Evolutionary conservation across 192 early-diverging fungal species (phyloP).

Genomic region (Dissophora ornata): DNA sequence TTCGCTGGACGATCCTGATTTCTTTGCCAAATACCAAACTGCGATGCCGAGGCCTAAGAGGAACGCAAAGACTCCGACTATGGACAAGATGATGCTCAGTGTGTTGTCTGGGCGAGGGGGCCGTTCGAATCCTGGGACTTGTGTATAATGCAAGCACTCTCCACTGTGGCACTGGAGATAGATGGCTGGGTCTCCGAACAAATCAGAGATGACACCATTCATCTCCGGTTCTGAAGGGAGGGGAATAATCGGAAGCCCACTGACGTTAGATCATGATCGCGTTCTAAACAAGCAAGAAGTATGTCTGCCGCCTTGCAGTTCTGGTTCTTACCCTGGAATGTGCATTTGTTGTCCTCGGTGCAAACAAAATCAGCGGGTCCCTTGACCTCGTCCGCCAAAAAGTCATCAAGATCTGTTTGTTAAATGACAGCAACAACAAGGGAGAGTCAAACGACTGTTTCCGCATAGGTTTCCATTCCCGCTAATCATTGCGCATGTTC

Average conservation of each 20-base stretch:
- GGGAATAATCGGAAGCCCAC: slow-evolving; percentile 4
- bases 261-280: background rate
- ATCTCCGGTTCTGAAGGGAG: slow-evolving; percentile 74
- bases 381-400: slow-evolving; percentile 79
- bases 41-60: slow-evolving; percentile 45
- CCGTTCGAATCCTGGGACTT: slow-evolving; percentile 81
- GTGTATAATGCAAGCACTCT: slow-evolving; percentile 88
- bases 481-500: too few relatives aligned
- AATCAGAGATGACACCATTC: slow-evolving; percentile 80
- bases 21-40: slow-evolving; percentile 42
- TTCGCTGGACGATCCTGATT: slow-evolving; percentile 23
- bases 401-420: slow-evolving; percentile 76
- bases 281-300: slow-evolving; percentile 58
- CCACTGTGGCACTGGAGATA: slow-evolving; percentile 82
- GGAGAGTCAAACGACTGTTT: background rate
- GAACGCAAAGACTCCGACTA: slow-evolving; percentile 54
- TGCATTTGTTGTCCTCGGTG: slow-evolving; percentile 62
- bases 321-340: slow-evolving; percentile 67
- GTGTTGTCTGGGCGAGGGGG: slow-evolving; percentile 57
- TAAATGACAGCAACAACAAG: too few relatives aligned
- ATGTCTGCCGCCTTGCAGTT: slow-evolving; percentile 28
- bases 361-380: slow-evolving; percentile 84
- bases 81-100: slow-evolving; percentile 52
- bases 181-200: slow-evolving; percentile 89
- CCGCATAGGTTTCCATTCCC: too few relatives aligned